phyloP scores from a whole-genome alignment of 148 eudicot genomes.

The Chenopodium suecicum region DNA sequence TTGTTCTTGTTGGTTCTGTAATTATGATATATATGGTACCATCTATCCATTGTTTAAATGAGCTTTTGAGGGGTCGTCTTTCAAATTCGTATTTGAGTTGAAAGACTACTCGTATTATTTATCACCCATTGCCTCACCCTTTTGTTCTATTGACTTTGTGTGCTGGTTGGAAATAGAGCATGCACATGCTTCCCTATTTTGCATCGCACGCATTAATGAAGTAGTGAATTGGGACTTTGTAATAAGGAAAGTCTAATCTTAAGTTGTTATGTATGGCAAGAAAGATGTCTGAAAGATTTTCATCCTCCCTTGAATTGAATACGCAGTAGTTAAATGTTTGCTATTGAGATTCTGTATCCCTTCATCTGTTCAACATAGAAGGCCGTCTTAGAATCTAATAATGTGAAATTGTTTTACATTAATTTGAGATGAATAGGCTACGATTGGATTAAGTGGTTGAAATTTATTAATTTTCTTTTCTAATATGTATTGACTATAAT shows the following conservation, averaged over 20 bases:
- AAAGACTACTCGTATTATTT: no score
- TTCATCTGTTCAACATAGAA: no score
- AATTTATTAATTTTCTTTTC: no score
- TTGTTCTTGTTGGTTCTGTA: not conserved
- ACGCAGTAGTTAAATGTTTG: no score
- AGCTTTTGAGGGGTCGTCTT: not conserved
- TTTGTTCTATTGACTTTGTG: no score
- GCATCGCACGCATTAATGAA: not conserved
- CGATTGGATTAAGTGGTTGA: not conserved
- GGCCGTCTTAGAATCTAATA: not conserved
- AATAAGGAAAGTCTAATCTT: no score
- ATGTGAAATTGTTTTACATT: not conserved
- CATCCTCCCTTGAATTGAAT: not conserved
- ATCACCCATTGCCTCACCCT: not conserved
- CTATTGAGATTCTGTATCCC: no score
- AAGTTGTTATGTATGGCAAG: not conserved
- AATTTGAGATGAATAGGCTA: not conserved
- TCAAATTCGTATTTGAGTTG: not conserved
- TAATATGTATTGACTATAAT: not conserved
- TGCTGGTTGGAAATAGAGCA: not conserved
- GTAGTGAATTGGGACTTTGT: not conserved
- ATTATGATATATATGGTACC: not conserved
- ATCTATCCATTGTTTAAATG: not conserved
- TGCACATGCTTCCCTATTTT: not conserved
- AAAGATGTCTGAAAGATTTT: no score